Base-by-base conservation (phyloP, 306 rosid genomes). In the Alnus rubra region DNA sequence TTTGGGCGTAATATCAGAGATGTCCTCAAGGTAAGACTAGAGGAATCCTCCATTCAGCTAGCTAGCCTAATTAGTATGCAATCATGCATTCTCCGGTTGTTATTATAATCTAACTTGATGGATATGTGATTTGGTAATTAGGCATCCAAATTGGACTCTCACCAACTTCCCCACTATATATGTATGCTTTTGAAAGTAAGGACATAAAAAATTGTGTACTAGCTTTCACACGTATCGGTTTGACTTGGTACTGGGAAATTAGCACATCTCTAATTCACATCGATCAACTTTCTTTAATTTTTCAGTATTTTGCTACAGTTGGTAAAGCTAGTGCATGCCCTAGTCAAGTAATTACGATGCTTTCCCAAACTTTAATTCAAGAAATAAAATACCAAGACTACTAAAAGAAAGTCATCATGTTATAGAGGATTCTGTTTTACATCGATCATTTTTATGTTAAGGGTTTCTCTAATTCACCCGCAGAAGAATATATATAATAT, bases 131-230 rank as follows among this genome's bases (percentile, higher is more conserved):
- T 52, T 73, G 64, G 64, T 51, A 67, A 67, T 15, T 18, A 53
- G 48, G 76, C 65, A 48, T 73, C 76, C 65, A 53, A 73, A 73
- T 73, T 73, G 64, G 76, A 73, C 76, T 50, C 54, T 49, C 76
- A 73, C 76, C 60, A 51, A 73, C 64, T 73, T 52, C 64, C 16
- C 76, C 76, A 50, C 72, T 68, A 73, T 0, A 9, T 3, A 73
- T 1, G 4, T 3, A 11, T 9, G n/a, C 42, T 50, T 70, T 73
- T 73, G 76, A 73, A 73, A 53, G 19, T 30, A 49, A 30, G 74
- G 19, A 47, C 58, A 28, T 30, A 23, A 30, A 49, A 13, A 37
- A 39, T 15, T 35, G 31, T 67, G 31, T 68, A 42, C 12, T 64
- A 3, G 5, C 0, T 42, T 68, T 16, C 42, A 68, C 72, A 45